These are phyloP conservation scores for Lentinula guzmanii DNA, from an alignment of 768 basidiomycete species.

Conservation along the genomic window DNA sequence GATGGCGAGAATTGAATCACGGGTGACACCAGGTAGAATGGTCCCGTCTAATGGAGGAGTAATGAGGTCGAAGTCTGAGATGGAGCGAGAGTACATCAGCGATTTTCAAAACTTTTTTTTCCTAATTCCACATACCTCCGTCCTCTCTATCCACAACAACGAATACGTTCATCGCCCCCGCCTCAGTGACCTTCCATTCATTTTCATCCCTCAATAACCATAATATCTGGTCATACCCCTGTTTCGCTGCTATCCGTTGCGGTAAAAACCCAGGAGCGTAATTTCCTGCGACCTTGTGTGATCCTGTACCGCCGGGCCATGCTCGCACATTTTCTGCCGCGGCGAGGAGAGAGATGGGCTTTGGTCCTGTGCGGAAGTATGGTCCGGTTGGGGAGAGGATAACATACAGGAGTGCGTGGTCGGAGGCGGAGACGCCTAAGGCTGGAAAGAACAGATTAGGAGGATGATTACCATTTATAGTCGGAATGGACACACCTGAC, in stretches of 20 bases:
- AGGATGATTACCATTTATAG: neutral
- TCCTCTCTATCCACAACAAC: constrained; percentile 48
- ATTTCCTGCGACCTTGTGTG: constrained; percentile 69
- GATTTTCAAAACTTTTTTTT: neutral
- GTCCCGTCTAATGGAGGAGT: constrained; percentile 85
- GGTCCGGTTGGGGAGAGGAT: constrained; percentile 69
- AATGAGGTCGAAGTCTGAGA: constrained; percentile 62
- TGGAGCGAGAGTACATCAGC: neutral
- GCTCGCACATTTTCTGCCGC: constrained; percentile 34
- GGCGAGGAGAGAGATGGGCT: constrained; percentile 37
- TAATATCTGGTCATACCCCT: constrained; percentile 73
- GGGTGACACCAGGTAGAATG: constrained; percentile 84
- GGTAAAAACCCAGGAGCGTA: constrained; percentile 59
- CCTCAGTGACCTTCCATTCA: constrained; percentile 30
- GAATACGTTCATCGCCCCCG: constrained; percentile 81
- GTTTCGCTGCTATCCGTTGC: constrained; percentile 52
- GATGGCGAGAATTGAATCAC: constrained; percentile 67
- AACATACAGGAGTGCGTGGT: constrained; percentile 68
- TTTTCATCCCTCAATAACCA: constrained; percentile 64
- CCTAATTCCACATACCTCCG: constrained; percentile 36
- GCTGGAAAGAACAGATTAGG: constrained; percentile 16
- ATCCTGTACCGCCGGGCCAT: constrained; percentile 67
- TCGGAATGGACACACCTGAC: constrained; percentile 14
- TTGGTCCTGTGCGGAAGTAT: constrained; percentile 67
- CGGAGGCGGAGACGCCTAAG: constrained; percentile 64